Percentiles rank a stretch among this genome's conserved stretches.
Conservation (phyloP, 768 basidiomycete species). For the Imleria badia region DNA sequence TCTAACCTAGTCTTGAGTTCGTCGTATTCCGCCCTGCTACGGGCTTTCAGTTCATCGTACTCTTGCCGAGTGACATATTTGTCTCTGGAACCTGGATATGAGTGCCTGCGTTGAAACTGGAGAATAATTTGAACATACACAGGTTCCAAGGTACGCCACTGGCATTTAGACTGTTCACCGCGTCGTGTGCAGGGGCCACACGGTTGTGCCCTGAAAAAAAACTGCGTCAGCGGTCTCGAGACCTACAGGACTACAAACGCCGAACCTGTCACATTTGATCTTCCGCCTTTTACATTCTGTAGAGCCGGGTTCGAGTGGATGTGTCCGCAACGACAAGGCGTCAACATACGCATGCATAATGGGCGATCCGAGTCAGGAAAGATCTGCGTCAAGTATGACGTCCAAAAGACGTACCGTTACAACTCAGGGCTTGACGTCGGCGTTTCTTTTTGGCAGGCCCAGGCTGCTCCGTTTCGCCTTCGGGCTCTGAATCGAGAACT, state of each 20-base stretch:
- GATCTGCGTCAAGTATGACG: slow-evolving; percentile 22
- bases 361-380: slow-evolving; percentile 12
- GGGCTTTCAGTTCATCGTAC: slow-evolving; percentile 70
- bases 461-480: slow-evolving; percentile 49
- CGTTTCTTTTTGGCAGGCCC: slow-evolving; percentile 81
- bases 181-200: slow-evolving; percentile 80
- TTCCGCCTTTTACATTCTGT: slow-evolving; percentile 84
- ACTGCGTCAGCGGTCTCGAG: slow-evolving; percentile 21
- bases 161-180: slow-evolving; percentile 77
- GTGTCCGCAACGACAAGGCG: neutral
- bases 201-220: slow-evolving; percentile 62
- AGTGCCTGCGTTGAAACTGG: slow-evolving; percentile 4
- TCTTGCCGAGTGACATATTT: slow-evolving; percentile 79
- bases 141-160: slow-evolving; percentile 82
- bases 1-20: slow-evolving; percentile 67
- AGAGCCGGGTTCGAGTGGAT: slow-evolving; percentile 4
- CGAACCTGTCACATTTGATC: slow-evolving; percentile 84
- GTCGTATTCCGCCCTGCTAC: slow-evolving; percentile 38
- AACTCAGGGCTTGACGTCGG: slow-evolving; percentile 78
- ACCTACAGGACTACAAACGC: slow-evolving; percentile 10
- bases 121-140: slow-evolving; percentile 49
- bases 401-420: slow-evolving; percentile 60
- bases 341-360: neutral
- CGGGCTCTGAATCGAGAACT: slow-evolving; percentile 54
- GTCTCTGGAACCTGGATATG: slow-evolving; percentile 46